phyloP scores from a whole-genome alignment of 1,284 basidiomycete species.

The Inonotus hispidus region DNA sequence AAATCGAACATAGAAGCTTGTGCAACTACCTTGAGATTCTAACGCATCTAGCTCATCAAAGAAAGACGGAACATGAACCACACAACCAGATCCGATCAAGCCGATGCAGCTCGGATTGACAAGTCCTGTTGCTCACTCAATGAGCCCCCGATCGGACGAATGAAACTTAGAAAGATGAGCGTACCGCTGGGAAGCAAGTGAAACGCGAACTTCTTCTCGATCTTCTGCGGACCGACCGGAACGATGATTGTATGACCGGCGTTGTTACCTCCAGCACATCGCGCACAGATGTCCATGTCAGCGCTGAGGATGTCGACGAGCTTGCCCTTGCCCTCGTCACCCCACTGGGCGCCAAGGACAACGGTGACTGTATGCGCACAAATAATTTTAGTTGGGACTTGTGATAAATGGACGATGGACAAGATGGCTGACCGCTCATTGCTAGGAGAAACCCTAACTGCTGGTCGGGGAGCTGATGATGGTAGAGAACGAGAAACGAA shows the following conservation, averaged over 20 bases:
- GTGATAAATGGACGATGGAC: background rate
- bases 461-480: background rate
- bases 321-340: slow-evolving; percentile 95
- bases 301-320: slow-evolving; percentile 90
- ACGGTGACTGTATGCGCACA: slow-evolving; percentile 49
- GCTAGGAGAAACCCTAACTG: background rate
- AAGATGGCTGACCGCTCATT: slow-evolving; percentile 26
- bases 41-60: slow-evolving; percentile 91
- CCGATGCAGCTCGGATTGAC: slow-evolving; percentile 87
- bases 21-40: slow-evolving; percentile 69
- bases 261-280: slow-evolving; percentile 98
- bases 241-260: slow-evolving; percentile 98
- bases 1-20: background rate
- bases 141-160: background rate
- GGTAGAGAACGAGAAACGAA: slow-evolving; percentile 1
- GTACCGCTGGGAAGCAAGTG: slow-evolving; percentile 91
- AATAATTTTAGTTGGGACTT: too few species aligned
- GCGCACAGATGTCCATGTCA: slow-evolving; percentile 88
- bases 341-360: slow-evolving; percentile 90
- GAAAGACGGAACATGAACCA: slow-evolving; percentile 93
- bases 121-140: slow-evolving; percentile 54
- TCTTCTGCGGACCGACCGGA: slow-evolving; percentile 58
- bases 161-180: slow-evolving; percentile 28
- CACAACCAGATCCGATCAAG: slow-evolving; percentile 91
- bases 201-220: slow-evolving; percentile 88